phyloP scores from a whole-genome alignment of 2,329 filamentous ascomycete genomes.

The Gaeumannomyces tritici region DNA sequence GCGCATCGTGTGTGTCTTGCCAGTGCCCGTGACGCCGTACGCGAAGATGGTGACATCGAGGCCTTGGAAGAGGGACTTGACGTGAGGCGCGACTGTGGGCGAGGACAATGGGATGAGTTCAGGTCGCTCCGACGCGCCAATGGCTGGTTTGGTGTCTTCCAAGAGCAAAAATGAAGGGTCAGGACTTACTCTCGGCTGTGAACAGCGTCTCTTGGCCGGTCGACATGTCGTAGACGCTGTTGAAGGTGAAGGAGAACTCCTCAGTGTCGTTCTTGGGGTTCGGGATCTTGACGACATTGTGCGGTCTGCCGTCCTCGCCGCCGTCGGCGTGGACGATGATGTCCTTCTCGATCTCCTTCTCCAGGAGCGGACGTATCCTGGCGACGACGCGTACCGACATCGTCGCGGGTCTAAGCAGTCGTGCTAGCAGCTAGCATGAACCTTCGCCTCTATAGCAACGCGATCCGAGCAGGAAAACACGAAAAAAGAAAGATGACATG shows the following conservation, averaged over 20 bases:
- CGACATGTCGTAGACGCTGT: conserved; percentile 75
- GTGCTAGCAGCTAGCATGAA: neutral
- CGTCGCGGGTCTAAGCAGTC: conserved; percentile 5
- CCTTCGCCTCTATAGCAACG: neutral
- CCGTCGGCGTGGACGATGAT: conserved; percentile 67
- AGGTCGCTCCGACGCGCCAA: neutral
- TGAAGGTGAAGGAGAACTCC: conserved; percentile 91
- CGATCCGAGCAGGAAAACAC: neutral
- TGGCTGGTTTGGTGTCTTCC: neutral
- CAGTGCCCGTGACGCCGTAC: conserved; percentile 86
- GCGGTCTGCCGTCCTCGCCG: conserved; percentile 49
- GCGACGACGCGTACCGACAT: conserved; percentile 80
- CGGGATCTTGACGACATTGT: conserved; percentile 73
- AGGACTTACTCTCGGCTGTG: conserved; percentile 57
- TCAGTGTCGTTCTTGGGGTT: conserved; percentile 89
- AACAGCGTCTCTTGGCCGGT: conserved; percentile 83
- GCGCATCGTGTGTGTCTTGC: conserved; percentile 94
- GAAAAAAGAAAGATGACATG: neutral
- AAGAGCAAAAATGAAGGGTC: neutral
- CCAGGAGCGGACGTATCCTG: conserved; percentile 78
- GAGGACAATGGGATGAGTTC: neutral
- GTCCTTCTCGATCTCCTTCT: conserved; percentile 78
- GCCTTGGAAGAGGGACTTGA: conserved; percentile 87
- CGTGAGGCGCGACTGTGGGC: conserved; percentile 65
- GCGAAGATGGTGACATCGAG: conserved; percentile 85